A percentile compares a stretch with the other conserved stretches of the same genome.
Conservation (phyloP, 371 early-diverging fungal species). For the Sporodiniella umbellata region DNA sequence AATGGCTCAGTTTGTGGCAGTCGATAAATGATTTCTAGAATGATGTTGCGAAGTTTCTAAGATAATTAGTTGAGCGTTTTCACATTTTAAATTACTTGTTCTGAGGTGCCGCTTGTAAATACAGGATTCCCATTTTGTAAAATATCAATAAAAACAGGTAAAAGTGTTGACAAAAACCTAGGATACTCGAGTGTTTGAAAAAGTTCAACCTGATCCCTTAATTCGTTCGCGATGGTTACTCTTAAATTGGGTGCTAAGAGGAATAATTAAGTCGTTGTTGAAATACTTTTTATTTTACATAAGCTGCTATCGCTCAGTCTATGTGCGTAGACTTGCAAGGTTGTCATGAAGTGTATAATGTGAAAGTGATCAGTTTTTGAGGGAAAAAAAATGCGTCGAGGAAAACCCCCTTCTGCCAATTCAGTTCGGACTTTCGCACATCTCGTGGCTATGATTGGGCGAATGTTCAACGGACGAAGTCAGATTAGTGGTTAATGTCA, state of each 20-base stretch:
- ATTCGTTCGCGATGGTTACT: slow-evolving; percentile 81
- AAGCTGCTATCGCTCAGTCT: slow-evolving; percentile 62
- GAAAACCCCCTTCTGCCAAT: slow-evolving; percentile 2
- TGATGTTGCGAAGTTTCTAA: slow-evolving; percentile 89
- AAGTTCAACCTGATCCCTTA: slow-evolving; percentile 89
- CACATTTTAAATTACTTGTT: slow-evolving; percentile 62
- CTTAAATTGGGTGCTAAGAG: slow-evolving; percentile 59
- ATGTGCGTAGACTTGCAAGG: slow-evolving; percentile 67
- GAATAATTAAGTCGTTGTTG: background rate
- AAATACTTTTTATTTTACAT: slow-evolving; percentile 25
- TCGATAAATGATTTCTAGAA: slow-evolving; percentile 90
- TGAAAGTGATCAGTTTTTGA: background rate
- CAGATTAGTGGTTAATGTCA: background rate
- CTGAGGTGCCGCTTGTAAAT: slow-evolving; percentile 75
- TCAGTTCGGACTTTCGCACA: background rate
- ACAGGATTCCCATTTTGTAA: slow-evolving; percentile 75
- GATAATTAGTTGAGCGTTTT: background rate
- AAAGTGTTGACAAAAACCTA: slow-evolving; percentile 69
- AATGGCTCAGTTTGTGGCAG: slow-evolving; percentile 85
- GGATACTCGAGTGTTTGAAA: slow-evolving; percentile 84
- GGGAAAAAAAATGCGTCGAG: background rate
- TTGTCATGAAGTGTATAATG: slow-evolving; percentile 34
- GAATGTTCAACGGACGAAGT: background rate
- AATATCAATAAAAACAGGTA: slow-evolving; percentile 82
- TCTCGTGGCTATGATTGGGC: background rate